Evolutionary conservation across 108 stramenopile genomes (phyloP), one percentile per base, ranked within the genome.

Genomic region (Nitzschia palea): DNA sequence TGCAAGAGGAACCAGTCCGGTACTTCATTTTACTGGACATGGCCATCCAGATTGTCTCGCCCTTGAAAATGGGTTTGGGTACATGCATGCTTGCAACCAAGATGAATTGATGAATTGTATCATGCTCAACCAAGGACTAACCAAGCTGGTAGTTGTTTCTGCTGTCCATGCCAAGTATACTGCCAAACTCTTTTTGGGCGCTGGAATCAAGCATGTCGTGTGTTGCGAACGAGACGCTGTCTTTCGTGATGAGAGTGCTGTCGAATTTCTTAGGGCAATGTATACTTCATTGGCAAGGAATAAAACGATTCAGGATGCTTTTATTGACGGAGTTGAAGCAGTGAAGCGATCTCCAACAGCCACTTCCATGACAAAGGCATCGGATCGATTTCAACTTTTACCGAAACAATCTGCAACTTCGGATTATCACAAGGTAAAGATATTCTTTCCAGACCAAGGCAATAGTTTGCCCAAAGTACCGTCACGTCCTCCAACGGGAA

Each of bases 151-250:
- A 22, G 86, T 94, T 28, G 86, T 95, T 20, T 85, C 86, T 14
- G 82, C 94, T 3, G 89, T 90, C 42, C 79, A 91, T 59, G 79
- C 81, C 8, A 55, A 67, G 43, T 8, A 34, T 4, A 81, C 70
- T 43, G 94, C 87, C 1, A 55, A 77, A 31, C 84, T 88, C 2
- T 93, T 95, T 58, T 59, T 90, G 22, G 75, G 72, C 2, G 94
- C 94, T 17, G 91, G 91, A 5, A 83, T 93, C 44, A 82, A 78
- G 20, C 94, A 95, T 74, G 94, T 95, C 15, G 88, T 95, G 8
- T 89, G 89, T 50, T 87, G 92, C 17, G 73, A 77, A 45, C 50
- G 74, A 28, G 82, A 88, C n/a, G 82, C 73, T 25, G 34, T 31
- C 47, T 71, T 93, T 28, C 74, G 72, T 29, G 92, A 93, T 70